Percentiles rank a stretch among this genome's conserved stretches.
These are phyloP conservation scores for Neopestalotiopsis rosae DNA, from an alignment of 2,329 filamentous ascomycete species.

Conservation along the genomic window DNA sequence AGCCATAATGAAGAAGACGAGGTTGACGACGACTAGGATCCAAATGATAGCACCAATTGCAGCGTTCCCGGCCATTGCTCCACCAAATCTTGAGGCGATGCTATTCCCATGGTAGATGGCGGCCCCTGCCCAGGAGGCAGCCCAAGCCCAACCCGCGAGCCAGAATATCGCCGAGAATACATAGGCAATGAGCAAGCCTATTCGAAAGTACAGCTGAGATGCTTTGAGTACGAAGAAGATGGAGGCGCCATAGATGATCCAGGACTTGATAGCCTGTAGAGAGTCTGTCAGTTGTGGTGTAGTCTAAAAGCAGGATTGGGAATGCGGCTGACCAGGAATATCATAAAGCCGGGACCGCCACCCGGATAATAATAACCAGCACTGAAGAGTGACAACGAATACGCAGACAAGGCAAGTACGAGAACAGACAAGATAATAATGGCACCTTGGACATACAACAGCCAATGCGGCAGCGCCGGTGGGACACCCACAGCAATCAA, in stretches of 20 bases:
- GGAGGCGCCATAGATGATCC: constrained; percentile 45
- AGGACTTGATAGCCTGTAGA: constrained; percentile 46
- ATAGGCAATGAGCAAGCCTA: constrained; percentile 42
- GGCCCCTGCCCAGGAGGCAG: constrained; percentile 40
- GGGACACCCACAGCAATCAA: constrained; percentile 44
- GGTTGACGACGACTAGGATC: constrained; percentile 43
- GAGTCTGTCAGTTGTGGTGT: neutral
- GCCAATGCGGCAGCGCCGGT: constrained; percentile 37
- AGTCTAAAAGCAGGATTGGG: constrained; percentile 23
- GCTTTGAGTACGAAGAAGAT: constrained; percentile 42
- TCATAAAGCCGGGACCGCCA: constrained; percentile 47
- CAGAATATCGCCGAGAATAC: constrained; percentile 48
- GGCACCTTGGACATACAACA: constrained; percentile 43
- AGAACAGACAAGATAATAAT: constrained; percentile 46
- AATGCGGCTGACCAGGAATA: constrained; percentile 48
- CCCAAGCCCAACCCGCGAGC: constrained; percentile 49
- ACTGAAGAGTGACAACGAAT: constrained; percentile 42
- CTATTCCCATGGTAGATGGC: constrained; percentile 27
- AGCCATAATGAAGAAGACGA: constrained; percentile 44
- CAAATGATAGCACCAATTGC: constrained; percentile 48
- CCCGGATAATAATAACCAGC: constrained; percentile 26
- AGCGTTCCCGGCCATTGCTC: constrained; percentile 44
- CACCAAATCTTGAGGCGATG: constrained; percentile 32
- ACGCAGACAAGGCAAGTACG: constrained; percentile 46
- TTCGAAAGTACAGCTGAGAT: constrained; percentile 44